Conservation (phyloP, 805 yeast genomes). For the Brettanomyces bruxellensis region DNA sequence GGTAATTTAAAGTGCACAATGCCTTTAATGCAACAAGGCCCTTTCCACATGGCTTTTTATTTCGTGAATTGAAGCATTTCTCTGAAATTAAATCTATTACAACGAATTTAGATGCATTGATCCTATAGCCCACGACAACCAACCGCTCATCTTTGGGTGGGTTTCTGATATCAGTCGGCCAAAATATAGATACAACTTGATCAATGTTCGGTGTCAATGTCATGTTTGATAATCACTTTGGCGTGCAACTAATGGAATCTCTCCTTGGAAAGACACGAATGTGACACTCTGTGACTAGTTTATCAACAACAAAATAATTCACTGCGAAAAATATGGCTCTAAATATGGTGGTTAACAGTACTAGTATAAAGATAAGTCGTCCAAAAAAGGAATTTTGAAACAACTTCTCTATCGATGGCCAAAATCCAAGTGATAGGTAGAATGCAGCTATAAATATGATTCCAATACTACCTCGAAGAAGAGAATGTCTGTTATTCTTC, state of each 20-base stretch:
- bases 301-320: constrained; percentile 4
- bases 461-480: not conserved
- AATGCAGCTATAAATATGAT: not conserved
- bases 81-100: constrained; percentile 17
- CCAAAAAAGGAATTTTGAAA: constrained; percentile 1
- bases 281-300: constrained; percentile 1
- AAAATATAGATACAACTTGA: constrained; percentile 13
- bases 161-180: constrained; percentile 22
- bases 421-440: not conserved
- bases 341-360: constrained; percentile 2
- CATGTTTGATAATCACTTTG: not conserved
- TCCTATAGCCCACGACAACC: constrained; percentile 21
- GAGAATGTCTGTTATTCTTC: not conserved
- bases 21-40: constrained; percentile 16
- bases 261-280: constrained; percentile 6
- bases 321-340: constrained; percentile 1
- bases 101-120: constrained; percentile 13
- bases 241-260: constrained; percentile 7
- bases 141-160: constrained; percentile 5
- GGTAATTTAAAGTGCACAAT: constrained; percentile 20
- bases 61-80: constrained; percentile 10
- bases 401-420: not conserved
- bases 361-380: constrained; percentile 1
- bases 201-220: not conserved
- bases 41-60: constrained; percentile 8